phyloP scores from a whole-genome alignment of 2,329 filamentous ascomycete species.

The Aureobasidium sp. region DNA sequence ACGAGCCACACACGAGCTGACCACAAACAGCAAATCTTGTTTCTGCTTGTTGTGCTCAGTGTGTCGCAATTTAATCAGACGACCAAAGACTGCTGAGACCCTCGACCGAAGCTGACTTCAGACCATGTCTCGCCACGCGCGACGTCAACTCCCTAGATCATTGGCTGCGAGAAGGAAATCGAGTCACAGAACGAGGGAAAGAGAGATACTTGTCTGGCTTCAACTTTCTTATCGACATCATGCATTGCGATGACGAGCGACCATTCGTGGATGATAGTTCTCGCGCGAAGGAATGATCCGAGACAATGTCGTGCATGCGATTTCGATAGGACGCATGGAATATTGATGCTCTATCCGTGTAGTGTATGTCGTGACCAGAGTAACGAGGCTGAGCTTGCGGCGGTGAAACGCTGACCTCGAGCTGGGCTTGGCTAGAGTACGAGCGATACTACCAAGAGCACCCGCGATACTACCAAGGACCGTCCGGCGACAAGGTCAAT shows the following conservation, averaged over 20 bases:
- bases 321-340: background rate
- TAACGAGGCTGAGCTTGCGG: background rate
- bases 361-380: background rate
- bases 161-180: background rate
- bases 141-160: too few relatives aligned
- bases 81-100: too few relatives aligned
- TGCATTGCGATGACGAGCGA: background rate
- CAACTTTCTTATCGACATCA: too few relatives aligned
- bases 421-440: background rate
- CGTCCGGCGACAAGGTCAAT: background rate
- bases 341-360: background rate
- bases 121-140: too few relatives aligned
- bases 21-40: background rate
- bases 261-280: conserved; percentile 1
- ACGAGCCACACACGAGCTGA: background rate
- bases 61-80: too few relatives aligned
- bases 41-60: background rate
- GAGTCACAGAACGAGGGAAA: background rate
- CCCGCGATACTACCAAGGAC: too few relatives aligned
- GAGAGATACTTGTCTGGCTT: background rate
- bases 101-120: too few relatives aligned
- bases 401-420: background rate
- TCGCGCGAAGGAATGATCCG: background rate
- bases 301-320: background rate
- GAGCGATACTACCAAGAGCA: background rate